Conservation (phyloP, 495 filamentous ascomycete genomes). For the Trypethelium eluteriae region DNA sequence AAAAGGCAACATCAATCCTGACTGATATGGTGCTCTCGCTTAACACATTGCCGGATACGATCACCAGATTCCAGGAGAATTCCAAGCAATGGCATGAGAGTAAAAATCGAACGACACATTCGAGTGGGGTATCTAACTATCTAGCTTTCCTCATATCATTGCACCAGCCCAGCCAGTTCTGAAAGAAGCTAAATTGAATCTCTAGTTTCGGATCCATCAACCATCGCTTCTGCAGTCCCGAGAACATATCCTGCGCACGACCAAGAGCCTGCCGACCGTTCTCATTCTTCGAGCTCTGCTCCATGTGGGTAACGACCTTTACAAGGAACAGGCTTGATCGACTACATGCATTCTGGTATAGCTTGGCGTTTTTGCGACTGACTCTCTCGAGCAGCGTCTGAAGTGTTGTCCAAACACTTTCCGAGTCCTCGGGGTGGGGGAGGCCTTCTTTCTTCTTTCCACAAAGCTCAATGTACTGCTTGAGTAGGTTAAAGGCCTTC, state of each 20-base stretch:
- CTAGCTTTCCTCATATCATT: slow-evolving; percentile 20
- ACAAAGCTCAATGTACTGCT: slow-evolving; percentile 59
- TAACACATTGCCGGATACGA: too few species aligned
- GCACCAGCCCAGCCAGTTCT: slow-evolving; percentile 61
- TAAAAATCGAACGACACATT: background rate
- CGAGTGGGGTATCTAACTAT: background rate
- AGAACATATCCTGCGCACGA: slow-evolving; percentile 44
- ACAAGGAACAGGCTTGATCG: slow-evolving; percentile 55
- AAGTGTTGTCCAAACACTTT: slow-evolving; percentile 47
- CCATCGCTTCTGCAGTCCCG: slow-evolving; percentile 47
- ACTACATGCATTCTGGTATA: slow-evolving; percentile 52
- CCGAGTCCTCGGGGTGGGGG: slow-evolving; percentile 29
- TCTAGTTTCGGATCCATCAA: slow-evolving; percentile 48
- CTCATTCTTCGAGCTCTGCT: slow-evolving; percentile 41
- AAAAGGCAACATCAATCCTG: too few species aligned
- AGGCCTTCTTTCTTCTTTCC: slow-evolving; percentile 49
- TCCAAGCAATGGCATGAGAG: background rate
- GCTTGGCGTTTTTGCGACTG: slow-evolving; percentile 50
- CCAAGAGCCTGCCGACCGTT: slow-evolving; percentile 33
- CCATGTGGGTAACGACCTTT: slow-evolving; percentile 50
- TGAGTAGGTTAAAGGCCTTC: slow-evolving; percentile 61
- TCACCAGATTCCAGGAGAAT: background rate
- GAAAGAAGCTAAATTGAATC: slow-evolving; percentile 56
- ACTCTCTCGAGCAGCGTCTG: slow-evolving; percentile 65
- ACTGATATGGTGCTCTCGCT: too few species aligned